Base-by-base conservation (phyloP, 2,329 filamentous ascomycete genomes). In the Cadophora malorum region DNA sequence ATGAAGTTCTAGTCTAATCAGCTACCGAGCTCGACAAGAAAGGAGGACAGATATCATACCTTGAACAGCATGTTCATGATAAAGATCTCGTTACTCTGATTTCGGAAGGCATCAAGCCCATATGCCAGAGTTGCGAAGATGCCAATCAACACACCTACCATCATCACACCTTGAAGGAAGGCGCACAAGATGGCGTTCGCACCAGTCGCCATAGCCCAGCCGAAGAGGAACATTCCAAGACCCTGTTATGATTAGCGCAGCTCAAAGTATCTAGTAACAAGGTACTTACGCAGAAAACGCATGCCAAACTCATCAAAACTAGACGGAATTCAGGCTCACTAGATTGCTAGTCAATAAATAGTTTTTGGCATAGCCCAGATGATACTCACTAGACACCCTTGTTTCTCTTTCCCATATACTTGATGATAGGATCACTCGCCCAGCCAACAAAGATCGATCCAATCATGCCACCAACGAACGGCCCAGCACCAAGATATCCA, bases 291-390 rank as follows among this genome's bases (percentile, higher is more conserved):
- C 77, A 74, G 1, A 78, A 58, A 4, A 67, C 58, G 4, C 79
- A 70, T 0, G 75, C 73, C 23, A 77, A 76, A 1, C 79, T 72
- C 64, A 79, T 75, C 35, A 79, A 73, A 1, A 82, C 75, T 2
- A 83, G 76, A 8, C 83, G 80, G 72, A 84, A 85, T 71, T 85
- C 83, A 10, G 84, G 84, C 73, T 85, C 83, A 35, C 63, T 64
- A 19, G 23, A 16, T 28, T 7, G 10, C 23, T 16, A 10, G 12
- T 16, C 41, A 19, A 14, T 10, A 14, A 5, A 31, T 12, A 53
- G 8, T 16, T 19, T 28, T 5, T 28, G 28, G 5, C 35, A 38
- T 16, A 14, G 12, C 3, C 16, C 14, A 16, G 0, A 21, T 1
- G 49, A 23, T 16, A 53, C 64, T 47, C 62, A 66, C 64, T 66